Evolutionary conservation across 1,284 basidiomycete species (phyloP).

Genomic region (Coniophora puteana): DNA sequence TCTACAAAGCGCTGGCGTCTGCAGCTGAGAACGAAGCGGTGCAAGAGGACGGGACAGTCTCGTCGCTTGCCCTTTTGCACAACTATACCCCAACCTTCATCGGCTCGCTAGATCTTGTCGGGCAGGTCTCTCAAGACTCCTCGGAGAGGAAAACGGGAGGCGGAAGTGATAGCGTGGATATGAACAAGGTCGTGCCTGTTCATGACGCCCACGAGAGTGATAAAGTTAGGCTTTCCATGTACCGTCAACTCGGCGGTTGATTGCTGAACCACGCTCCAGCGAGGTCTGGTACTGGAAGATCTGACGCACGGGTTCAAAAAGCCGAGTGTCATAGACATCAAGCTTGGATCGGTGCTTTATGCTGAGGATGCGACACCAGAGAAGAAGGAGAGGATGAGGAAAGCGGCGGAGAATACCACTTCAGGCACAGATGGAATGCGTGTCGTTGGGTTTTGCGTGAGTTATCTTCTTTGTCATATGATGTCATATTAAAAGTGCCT

Average conservation of each 20-base stretch:
- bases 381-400: constrained; percentile 79
- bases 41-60: constrained; percentile 25
- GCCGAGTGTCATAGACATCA: constrained; percentile 89
- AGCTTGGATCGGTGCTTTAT: constrained; percentile 86
- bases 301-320: constrained; percentile 68
- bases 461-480: constrained; percentile 13
- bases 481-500: too few species aligned
- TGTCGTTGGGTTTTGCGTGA: constrained; percentile 87
- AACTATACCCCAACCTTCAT: constrained; percentile 70
- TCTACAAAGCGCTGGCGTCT: constrained; percentile 67
- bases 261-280: constrained; percentile 1
- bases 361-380: constrained; percentile 68
- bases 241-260: neutral
- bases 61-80: constrained; percentile 40
- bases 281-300: constrained; percentile 89
- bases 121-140: constrained; percentile 36
- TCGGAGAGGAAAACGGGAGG: neutral
- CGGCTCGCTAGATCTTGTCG: constrained; percentile 76
- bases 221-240: too few species aligned
- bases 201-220: constrained; percentile 13
- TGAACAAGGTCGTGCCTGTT: too few species aligned
- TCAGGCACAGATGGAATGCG: constrained; percentile 74
- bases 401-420: constrained; percentile 70
- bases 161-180: constrained; percentile 1
- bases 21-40: constrained; percentile 6